Evolutionary conservation across 108 stramenopile genomes (phyloP).

Genomic region (Pseudonitzschia pungens): DNA sequence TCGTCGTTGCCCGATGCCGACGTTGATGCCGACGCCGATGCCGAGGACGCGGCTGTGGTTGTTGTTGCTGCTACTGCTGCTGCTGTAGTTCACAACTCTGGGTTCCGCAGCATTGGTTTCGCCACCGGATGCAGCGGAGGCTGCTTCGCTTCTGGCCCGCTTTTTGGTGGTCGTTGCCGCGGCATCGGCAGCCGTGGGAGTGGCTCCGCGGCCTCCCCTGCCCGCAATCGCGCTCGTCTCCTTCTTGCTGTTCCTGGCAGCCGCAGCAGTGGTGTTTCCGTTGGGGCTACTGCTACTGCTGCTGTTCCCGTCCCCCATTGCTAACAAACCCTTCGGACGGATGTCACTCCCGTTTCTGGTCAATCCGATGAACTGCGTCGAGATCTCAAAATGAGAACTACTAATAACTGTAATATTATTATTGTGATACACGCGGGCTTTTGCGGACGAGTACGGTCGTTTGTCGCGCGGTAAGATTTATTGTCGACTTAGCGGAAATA

Average conservation of each 20-base stretch:
- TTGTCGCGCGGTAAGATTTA: too few species aligned
- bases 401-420: too few species aligned
- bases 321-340: not conserved
- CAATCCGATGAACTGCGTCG: too few species aligned
- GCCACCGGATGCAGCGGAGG: not conserved
- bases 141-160: not conserved
- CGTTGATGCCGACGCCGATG: too few species aligned
- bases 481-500: too few species aligned
- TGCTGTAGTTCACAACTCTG: conserved; percentile 81
- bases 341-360: too few species aligned
- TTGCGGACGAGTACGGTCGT: too few species aligned
- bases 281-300: not conserved
- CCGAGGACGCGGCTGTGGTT: not conserved
- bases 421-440: too few species aligned
- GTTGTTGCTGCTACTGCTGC: not conserved
- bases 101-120: conserved; percentile 39
- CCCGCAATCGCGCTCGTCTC: too few species aligned
- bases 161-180: not conserved
- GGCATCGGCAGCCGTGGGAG: too few species aligned
- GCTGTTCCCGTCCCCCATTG: not conserved
- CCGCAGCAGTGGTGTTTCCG: not conserved
- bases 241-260: not conserved
- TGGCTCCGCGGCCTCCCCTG: too few species aligned
- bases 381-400: too few species aligned
- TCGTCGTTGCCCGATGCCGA: not conserved